Base-by-base conservation (phyloP, 352 stramenopile species). In the Globisporangium nunn region DNA sequence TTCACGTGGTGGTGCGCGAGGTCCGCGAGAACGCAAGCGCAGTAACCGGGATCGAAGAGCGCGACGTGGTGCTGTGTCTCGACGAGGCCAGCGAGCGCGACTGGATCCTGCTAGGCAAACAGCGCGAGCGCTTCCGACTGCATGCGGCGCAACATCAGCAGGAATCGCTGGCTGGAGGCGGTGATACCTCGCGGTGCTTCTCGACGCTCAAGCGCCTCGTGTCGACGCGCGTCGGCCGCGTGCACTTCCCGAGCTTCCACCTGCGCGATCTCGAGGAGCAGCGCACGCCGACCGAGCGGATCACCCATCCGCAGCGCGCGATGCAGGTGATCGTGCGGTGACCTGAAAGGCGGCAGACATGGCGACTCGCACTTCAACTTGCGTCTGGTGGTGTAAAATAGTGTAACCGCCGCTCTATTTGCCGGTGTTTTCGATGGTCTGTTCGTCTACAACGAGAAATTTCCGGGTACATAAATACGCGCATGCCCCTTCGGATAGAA, bases 101-200 rank as follows among this genome's bases (percentile, higher is more conserved):
- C 61, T 91, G 81, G 81, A 68, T 91, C 43, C 54, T 87, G 12
- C 29, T 91, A 18, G 78, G 81, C 31, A 88, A 86, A 55, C 74
- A 83, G 52, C 63, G 68, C 28, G 78, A 88, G 62, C 62, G 60
- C 28, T 72, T 88, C 43, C 50, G 15, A 10, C 66, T 88, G 17
- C 18, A 12, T 33, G 5, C 23, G 23, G 23, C 23, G 23, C 23
- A 62, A 50, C 6, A 52, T 39, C n/a, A 63, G 52, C 10, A n/a
- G 6, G 28, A 50, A 10, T 29, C 11, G n/a, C 23, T 23, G 23
- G 23, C 23, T 23, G 28, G 6, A 18, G 18, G 2, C 8, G 2
- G 28, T 0, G 18, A 18, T 1, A 18, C 8, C 7, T 31, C 41
- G 63, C 7, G 46, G 56, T 18, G 37, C 37, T 85, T 76, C 57